A percentile compares a stretch with the other conserved stretches of the same genome.
Conservation (phyloP, 192 early-diverging fungal genomes). For the Anaeromyces robustus region DNA sequence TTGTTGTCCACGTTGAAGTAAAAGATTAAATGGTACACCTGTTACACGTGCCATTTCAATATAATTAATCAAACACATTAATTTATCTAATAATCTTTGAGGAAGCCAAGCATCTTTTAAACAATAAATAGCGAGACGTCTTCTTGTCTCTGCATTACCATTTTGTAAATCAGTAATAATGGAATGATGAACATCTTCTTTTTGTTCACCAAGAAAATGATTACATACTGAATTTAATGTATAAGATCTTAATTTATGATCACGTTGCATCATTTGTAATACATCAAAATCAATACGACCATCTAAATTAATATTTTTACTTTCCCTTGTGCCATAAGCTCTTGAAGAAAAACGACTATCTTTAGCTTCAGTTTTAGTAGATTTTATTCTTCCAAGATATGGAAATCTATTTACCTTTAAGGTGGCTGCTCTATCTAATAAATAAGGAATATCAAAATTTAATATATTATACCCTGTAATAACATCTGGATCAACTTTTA, state of each 20-base stretch:
- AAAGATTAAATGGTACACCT: conserved; percentile 86
- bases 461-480: conserved; percentile 92
- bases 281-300: conserved; percentile 89
- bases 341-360: conserved; percentile 80
- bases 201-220: conserved; percentile 91
- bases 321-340: conserved; percentile 84
- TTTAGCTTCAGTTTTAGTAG: conserved; percentile 48
- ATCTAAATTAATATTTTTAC: conserved; percentile 72
- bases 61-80: conserved; percentile 93
- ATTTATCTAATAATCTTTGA: conserved; percentile 84
- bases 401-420: conserved; percentile 63
- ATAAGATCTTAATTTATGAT: conserved; percentile 89
- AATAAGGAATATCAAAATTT: conserved; percentile 94
- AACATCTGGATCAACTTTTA: conserved; percentile 76
- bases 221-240: conserved; percentile 91
- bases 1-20: conserved; percentile 87
- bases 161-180: conserved; percentile 97
- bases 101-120: conserved; percentile 94
- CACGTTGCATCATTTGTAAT: conserved; percentile 83
- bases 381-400: conserved; percentile 61
- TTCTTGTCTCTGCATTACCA: conserved; percentile 81
- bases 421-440: conserved; percentile 72
- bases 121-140: conserved; percentile 91
- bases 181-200: conserved; percentile 96
- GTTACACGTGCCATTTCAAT: conserved; percentile 98